Conservation (phyloP, 2,329 filamentous ascomycete genomes). For the Sporothrix variecibatus region DNA sequence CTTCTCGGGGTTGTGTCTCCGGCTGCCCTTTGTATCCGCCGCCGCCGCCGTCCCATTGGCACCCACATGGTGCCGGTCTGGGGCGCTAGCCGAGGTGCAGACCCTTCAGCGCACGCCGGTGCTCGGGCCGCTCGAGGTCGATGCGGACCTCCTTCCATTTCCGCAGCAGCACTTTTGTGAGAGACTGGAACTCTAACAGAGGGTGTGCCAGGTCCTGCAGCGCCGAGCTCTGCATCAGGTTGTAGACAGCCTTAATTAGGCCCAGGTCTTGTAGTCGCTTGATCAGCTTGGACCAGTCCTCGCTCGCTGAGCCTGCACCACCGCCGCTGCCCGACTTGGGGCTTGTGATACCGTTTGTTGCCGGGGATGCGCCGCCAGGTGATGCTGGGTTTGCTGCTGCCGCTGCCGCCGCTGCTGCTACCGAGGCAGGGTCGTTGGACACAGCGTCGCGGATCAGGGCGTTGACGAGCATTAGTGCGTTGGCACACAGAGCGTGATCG, state of each 20-base stretch:
- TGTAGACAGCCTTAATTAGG: conserved; percentile 87
- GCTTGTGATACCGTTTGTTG: conserved; percentile 31
- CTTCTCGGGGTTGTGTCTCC: conserved; percentile 81
- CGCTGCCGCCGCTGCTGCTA: not conserved
- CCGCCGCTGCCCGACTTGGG: conserved; percentile 10
- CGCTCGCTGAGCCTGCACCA: conserved; percentile 39
- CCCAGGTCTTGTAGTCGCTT: conserved; percentile 91
- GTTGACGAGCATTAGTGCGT: conserved; percentile 93
- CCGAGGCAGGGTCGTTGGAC: conserved; percentile 60
- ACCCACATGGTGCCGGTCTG: conserved; percentile 50
- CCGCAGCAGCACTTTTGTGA: conserved; percentile 83
- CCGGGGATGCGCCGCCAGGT: conserved; percentile 34
- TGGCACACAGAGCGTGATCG: conserved; percentile 93
- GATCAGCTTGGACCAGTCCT: conserved; percentile 95
- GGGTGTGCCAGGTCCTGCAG: conserved; percentile 89
- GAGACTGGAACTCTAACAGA: conserved; percentile 85
- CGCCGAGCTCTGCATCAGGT: conserved; percentile 90
- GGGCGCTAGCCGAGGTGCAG: conserved; percentile 81
- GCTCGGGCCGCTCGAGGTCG: conserved; percentile 83
- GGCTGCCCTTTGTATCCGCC: conserved; percentile 59
- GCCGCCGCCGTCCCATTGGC: conserved; percentile 36
- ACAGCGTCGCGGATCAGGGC: conserved; percentile 91
- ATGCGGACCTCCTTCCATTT: conserved; percentile 87
- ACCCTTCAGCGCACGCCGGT: conserved; percentile 81
- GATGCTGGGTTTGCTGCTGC: not conserved